Evolutionary conservation across 1,284 basidiomycete genomes (phyloP), one percentile per base, ranked within the genome.

Genomic region (Farysia itapuensis): DNA sequence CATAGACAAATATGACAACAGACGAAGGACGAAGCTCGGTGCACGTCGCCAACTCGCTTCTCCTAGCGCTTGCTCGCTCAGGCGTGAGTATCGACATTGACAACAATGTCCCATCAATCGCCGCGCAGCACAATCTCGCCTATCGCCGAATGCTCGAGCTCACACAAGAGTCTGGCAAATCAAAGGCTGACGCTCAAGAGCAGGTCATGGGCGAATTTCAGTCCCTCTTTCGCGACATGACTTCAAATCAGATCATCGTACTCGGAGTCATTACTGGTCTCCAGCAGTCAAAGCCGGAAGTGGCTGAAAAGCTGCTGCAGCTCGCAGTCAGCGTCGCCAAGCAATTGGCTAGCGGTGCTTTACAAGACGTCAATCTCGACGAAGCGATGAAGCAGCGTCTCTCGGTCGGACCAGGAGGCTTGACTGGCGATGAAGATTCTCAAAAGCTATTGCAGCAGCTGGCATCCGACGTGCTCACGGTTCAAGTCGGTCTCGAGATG

Each of bases 201-300:
- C 49, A 45, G 32, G 43, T 37, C 7, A 13, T 34, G 11, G 22
- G n/a, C 29, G 49, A 52, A 16, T 41, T 52, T 29, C 15, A 30
- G 12, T 45, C 49, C 18, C 31, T 52, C 22, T 52, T 52, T 30
- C 25, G 25, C 11, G 49, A 52, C 35, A 52, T 52, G 49, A 52
- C 39, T 5, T 52, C 49, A 7, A 52, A 52, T 31, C 49, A 52
- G 25, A 44, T 52, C 39, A 52, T 52, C 25, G 49, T 52, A 8
- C 28, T 20, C 3, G 29, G 14, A 7, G 36, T 41, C 28, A 44
- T 45, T 29, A 21, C 26, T 5, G 29, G 28, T 4, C 33, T 44
- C 1, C 28, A 35, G 4, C 26, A 23, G 9, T 28, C 11, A 18
- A 38, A 52, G 1, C 33, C 41, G 2, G 19, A 7, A n/a, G 36